These are phyloP conservation scores for Penicillium cosmopolitanum DNA, from an alignment of 495 filamentous ascomycete species.

Conservation along the genomic window DNA sequence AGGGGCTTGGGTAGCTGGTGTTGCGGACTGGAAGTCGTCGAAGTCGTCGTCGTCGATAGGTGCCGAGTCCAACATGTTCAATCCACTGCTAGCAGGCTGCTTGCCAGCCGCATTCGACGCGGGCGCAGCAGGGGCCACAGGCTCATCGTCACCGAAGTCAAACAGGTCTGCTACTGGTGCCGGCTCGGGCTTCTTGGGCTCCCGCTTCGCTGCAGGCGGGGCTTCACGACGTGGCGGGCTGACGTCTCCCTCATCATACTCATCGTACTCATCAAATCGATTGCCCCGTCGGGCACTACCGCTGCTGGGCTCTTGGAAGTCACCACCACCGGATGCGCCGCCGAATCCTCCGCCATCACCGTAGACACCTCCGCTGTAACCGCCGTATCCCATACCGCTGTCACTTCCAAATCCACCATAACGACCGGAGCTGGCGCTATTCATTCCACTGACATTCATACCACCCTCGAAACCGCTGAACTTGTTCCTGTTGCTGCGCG, in stretches of 20 bases:
- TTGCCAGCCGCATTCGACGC: slow-evolving; percentile 52
- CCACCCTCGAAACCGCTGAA: slow-evolving; percentile 94
- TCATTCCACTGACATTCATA: slow-evolving; percentile 57
- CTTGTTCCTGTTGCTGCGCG: slow-evolving; percentile 84
- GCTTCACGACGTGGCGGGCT: slow-evolving; percentile 50
- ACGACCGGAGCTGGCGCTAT: slow-evolving; percentile 59
- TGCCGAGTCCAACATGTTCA: slow-evolving; percentile 58
- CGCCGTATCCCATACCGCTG: slow-evolving; percentile 69
- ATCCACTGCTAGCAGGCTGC: slow-evolving; percentile 51
- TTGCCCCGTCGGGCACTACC: slow-evolving; percentile 61
- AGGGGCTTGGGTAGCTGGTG: slow-evolving; percentile 51
- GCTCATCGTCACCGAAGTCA: slow-evolving; percentile 78
- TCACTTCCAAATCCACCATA: slow-evolving; percentile 92
- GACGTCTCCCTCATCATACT: slow-evolving; percentile 80
- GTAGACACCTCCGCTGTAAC: slow-evolving; percentile 84
- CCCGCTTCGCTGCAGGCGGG: slow-evolving; percentile 46
- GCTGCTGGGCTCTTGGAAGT: slow-evolving; percentile 64
- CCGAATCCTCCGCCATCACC: slow-evolving; percentile 62
- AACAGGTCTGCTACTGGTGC: slow-evolving; percentile 68
- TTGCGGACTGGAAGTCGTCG: slow-evolving; percentile 96
- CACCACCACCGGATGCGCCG: slow-evolving; percentile 35
- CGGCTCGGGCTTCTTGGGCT: slow-evolving; percentile 76
- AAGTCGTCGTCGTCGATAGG: slow-evolving; percentile 88
- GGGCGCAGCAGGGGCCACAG: slow-evolving; percentile 41
- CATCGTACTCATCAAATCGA: slow-evolving; percentile 95